Base-by-base conservation (phyloP, 2,329 filamentous ascomycete species). In the Fusarium proliferatum region DNA sequence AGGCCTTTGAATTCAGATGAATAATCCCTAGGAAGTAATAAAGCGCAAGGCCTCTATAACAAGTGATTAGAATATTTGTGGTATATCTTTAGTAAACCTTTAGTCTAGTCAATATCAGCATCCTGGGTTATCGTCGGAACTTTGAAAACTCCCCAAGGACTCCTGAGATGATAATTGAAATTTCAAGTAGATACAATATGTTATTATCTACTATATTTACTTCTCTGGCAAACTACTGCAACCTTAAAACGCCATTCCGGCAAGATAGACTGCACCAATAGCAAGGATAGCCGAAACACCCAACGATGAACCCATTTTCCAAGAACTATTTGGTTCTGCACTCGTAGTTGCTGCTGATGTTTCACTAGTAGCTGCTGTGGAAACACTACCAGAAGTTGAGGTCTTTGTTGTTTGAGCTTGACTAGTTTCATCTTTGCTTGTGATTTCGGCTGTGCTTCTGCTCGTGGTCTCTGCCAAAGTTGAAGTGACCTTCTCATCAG, bases 221-320 rank as follows among this genome's bases (percentile, higher is more conserved):
- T 6, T 0, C 23, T 21, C 6, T 26, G 0, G 0, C 9, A 28
- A 5, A 16, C 2, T 3, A 16, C 6, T 53, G 2, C 6, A 21
- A 13, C 30, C 16, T 9, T 16, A 61, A 12, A 62, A 23, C 5
- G 16, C n/a, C 15, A 57, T 16, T 1, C 21, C 2, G 13, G 46
- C 33, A 10, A 69, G 23, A 23, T 57, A 41, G 0, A 53, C 19
- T 3, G 30, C 13, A 5, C 38, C 55, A 19, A 57, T 9, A 2
- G 17, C 6, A 4, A 67, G 5, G 3, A 9, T 6, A 16, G 26
- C 15, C 15, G n/a, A 12, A 16, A 34, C 19, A 10, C 49, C 11
- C 9, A 36, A 13, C 11, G n/a, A 6, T 2, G 33, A 17, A 5
- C 36, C n/a, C 30, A 9, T 23, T 3, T 23, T 34, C 5, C 28